Evolutionary conservation across 2,329 filamentous ascomycete genomes (phyloP), one percentile per base, ranked within the genome.

Genomic region (Monilinia vaccinii-corymbosi): DNA sequence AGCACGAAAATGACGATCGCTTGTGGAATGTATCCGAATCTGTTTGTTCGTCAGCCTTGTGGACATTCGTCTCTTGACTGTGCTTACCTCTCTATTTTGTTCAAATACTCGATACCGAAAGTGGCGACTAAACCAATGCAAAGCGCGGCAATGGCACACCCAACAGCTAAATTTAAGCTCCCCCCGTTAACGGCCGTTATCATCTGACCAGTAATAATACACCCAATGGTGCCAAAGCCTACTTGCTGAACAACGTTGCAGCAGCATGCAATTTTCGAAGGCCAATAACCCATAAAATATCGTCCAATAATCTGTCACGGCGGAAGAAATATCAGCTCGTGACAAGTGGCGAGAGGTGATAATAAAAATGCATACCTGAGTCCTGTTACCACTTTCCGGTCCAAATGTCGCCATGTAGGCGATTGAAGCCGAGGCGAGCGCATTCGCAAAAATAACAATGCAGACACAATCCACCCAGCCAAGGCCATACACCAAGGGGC

Each of bases 201-300:
- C 49, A 65, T 62, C 44, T 65, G 63, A 14, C 63, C 63, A 28
- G 60, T 61, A 45, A 65, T 60, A 50, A 65, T 60, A 53, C 60
- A 83, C 67, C 84, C 81, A 61, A 88, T 81, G 66, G 86, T 73
- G n/a, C 77, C 76, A 65, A 85, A 86, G 5, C 82, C 6, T 85
- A 74, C 69, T 85, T 76, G 34, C 84, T 79, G 55, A 45, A 86
- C 77, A 56, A 86, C 74, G 65, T 85, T 86, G 55, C 86, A 73
- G 23, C 85, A 67, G n/a, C 83, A 81, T 34, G 84, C 76, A 18
- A 87, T 71, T 71, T 85, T 86, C 56, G 79, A 79, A 0, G 83
- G 83, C 75, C 79, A 86, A 78, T 81, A 86, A 2, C 83, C 83
- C 78, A 85, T 85, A 46, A 79, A 75, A 67, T 83, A 86, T 11